phyloP scores from a whole-genome alignment of 345 rosid genomes.

The Excoecaria agallocha region DNA sequence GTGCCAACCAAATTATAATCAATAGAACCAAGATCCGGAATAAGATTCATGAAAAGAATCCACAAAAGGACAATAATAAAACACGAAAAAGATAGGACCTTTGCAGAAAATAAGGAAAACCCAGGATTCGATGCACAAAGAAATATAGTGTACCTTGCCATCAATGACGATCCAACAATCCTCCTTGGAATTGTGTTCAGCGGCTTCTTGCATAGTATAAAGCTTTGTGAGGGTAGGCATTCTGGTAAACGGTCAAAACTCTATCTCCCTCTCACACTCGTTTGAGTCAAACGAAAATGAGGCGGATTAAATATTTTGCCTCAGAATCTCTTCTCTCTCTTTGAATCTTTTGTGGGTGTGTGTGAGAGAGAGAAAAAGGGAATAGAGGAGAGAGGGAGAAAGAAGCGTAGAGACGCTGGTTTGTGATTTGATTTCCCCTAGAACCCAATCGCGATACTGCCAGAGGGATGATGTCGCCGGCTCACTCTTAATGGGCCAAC shows the following conservation, averaged over 20 bases:
- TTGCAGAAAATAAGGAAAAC: not conserved
- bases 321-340: not conserved
- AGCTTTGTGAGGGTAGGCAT: conserved; percentile 84
- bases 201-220: conserved; percentile 64
- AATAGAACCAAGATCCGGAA: not conserved
- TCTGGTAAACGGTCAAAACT: no score
- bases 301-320: not conserved
- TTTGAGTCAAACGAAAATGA: not conserved
- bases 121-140: not conserved
- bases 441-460: no score
- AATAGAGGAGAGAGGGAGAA: no score
- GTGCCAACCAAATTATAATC: not conserved
- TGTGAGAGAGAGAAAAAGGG: no score
- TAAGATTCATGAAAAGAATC: not conserved
- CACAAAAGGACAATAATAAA: not conserved
- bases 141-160: conserved; percentile 55
- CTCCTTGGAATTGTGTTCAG: conserved; percentile 63
- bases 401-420: no score
- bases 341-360: no score
- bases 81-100: not conserved
- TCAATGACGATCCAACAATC: conserved; percentile 95
- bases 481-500: no score
- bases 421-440: no score
- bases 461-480: no score
- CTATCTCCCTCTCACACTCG: not conserved